phyloP scores from a whole-genome alignment of 169 alveolate genomes.

The Cyclospora cayetanensis region DNA sequence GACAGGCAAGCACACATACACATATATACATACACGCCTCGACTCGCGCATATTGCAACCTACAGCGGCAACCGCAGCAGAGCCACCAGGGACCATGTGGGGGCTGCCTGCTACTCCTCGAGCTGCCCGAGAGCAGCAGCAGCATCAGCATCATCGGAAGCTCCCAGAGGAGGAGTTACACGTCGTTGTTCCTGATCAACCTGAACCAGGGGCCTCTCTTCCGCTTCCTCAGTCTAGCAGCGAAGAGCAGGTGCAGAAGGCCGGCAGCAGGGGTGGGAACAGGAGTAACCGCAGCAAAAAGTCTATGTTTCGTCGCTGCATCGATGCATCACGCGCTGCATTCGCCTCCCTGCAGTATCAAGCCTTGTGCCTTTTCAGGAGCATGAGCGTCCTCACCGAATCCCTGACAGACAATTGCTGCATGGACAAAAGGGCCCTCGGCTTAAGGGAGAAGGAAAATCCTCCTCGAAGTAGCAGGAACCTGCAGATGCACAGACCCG shows the following conservation, averaged over 20 bases:
- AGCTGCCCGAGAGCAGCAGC: neutral
- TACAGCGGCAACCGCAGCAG: too few species aligned
- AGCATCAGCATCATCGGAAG: slow-evolving; percentile 26
- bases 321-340: neutral
- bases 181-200: neutral
- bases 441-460: neutral
- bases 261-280: neutral
- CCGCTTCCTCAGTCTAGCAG: neutral
- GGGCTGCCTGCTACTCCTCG: neutral
- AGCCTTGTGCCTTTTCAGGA: neutral
- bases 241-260: slow-evolving; percentile 10
- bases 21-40: neutral
- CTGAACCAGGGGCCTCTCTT: neutral
- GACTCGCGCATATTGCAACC: neutral
- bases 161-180: neutral
- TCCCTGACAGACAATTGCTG: neutral
- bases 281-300: neutral
- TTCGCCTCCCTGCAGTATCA: neutral
- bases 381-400: neutral
- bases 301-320: neutral
- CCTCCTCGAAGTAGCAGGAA: neutral
- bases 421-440: neutral
- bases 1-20: neutral
- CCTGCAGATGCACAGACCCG: neutral
- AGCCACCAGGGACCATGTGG: neutral